Percentiles rank a stretch among this genome's conserved stretches.
Conservation (phyloP, 495 filamentous ascomycete species). For the Poronia punctata region DNA sequence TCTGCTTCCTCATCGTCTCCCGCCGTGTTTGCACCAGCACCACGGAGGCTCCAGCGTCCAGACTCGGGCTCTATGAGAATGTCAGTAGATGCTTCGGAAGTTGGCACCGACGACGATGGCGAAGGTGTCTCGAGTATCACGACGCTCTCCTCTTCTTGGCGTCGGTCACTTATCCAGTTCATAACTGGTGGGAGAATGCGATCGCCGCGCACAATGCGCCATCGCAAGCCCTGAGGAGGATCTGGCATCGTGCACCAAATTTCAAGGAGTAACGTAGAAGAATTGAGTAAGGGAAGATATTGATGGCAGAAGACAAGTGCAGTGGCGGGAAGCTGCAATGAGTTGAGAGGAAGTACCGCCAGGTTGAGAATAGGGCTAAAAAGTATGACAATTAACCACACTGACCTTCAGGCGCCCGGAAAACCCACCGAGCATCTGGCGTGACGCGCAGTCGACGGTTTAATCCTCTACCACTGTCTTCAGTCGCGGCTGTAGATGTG, state of each 20-base stretch:
- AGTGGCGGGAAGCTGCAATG: neutral
- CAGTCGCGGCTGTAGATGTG: neutral
- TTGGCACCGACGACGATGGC: neutral
- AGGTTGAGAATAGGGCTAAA: too few species aligned
- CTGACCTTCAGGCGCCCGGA: slow-evolving; percentile 18
- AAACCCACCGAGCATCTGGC: slow-evolving; percentile 12
- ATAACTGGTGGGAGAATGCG: neutral
- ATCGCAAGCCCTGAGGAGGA: neutral
- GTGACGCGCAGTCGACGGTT: neutral
- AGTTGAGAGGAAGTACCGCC: too few species aligned
- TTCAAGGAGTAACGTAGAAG: too few species aligned
- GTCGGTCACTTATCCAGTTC: neutral
- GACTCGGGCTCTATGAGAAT: neutral
- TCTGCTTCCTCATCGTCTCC: slow-evolving; percentile 4
- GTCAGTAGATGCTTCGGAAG: slow-evolving; percentile 4
- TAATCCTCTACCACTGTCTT: neutral
- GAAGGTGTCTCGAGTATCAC: neutral
- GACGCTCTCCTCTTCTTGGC: neutral
- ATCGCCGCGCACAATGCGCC: neutral
- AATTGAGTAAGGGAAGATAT: neutral
- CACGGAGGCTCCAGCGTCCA: neutral
- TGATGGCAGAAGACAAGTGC: neutral
- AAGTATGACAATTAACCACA: neutral
- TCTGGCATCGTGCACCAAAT: neutral
- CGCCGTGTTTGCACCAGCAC: neutral